Evolutionary conservation across 805 yeast species (phyloP), one percentile per base, ranked within the genome.

Genomic region (Cyberlindnera suaveolens): DNA sequence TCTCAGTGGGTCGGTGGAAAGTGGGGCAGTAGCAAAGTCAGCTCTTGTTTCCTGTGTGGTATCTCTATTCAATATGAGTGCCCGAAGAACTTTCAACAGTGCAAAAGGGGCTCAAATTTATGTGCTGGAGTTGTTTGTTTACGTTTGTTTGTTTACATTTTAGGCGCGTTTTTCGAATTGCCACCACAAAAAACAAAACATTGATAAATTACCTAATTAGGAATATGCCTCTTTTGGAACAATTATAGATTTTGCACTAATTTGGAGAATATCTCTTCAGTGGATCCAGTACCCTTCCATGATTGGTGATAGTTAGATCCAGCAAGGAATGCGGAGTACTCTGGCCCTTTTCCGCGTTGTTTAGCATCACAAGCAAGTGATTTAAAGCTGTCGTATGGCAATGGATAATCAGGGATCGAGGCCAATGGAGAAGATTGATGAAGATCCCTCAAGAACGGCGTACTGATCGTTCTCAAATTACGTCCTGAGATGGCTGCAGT

Each of bases 321-420:
- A 5, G 56, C 40, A 6, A 57, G 39, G 31, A 45, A 51, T 0
- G 53, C 50, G 4, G 39, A 17, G 34, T 42, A 52, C 10, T 47
- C 31, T 11, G 34, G 37, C 14, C 38, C 41, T 1, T 20, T 26
- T 1, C 34, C 38, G 1, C 34, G 26, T 8, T n/a, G 27, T 15
- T 36, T 31, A 2, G 47, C 41, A 34, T 46, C 50, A 5, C 32
- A 36, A 5, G 30, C 45, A 23, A 58, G 29, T 5, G 27, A 31
- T 41, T 57, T 58, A 40, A 54, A 56, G 4, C 48, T 20, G 26
- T 51, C 50, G 30, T 58, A 58, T 3, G 63, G 63, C 5, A 54
- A 38, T 13, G 63, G 63, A 32, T 52, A 57, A 29, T 50, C 50
- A 13, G 61, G 59, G 9, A 54, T 44, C 6, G 36, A 39, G 1